These are phyloP conservation scores for Diaporthe humulicola DNA, from an alignment of 2,329 filamentous ascomycete species.

Conservation along the genomic window DNA sequence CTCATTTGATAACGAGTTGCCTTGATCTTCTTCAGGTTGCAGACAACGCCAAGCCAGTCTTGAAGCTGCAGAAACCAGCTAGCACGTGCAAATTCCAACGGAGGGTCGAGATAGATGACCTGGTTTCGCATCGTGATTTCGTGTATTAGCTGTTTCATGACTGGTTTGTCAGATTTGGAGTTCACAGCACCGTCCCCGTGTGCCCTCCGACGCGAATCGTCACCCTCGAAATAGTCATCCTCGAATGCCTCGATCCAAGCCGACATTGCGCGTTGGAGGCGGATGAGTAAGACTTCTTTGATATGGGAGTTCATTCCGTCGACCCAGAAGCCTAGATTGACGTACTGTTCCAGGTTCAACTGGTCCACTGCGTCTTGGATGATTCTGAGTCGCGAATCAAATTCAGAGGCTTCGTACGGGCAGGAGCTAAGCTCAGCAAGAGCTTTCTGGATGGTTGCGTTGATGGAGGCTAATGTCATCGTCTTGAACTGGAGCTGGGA, in stretches of 20 bases:
- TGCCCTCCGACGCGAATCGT: conserved; percentile 63
- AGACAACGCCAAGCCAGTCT: conserved; percentile 92
- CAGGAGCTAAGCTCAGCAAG: conserved; percentile 87
- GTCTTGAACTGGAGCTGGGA: conserved; percentile 92
- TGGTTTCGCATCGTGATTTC: conserved; percentile 99
- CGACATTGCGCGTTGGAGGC: conserved; percentile 85
- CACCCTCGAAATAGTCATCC: conserved; percentile 65
- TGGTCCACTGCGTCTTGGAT: conserved; percentile 96
- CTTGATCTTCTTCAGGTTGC: conserved; percentile 93
- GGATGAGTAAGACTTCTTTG: conserved; percentile 82
- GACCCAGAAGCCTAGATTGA: conserved; percentile 94
- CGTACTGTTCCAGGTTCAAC: conserved; percentile 94
- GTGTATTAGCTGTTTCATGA: conserved; percentile 81
- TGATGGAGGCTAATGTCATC: conserved; percentile 80
- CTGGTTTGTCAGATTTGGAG: conserved; percentile 67
- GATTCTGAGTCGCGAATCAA: conserved; percentile 83
- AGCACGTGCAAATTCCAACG: conserved; percentile 89
- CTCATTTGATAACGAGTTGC: conserved; percentile 95
- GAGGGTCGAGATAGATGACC: conserved; percentile 95
- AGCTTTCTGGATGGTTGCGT: conserved; percentile 85
- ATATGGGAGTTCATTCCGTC: conserved; percentile 87
- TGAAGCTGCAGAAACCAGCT: conserved; percentile 96
- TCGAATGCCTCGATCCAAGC: conserved; percentile 92
- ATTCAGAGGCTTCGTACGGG: conserved; percentile 82
- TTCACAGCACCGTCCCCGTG: conserved; percentile 56